phyloP scores from a whole-genome alignment of 73 alveolate species.

The Paramecium sonneborni region DNA sequence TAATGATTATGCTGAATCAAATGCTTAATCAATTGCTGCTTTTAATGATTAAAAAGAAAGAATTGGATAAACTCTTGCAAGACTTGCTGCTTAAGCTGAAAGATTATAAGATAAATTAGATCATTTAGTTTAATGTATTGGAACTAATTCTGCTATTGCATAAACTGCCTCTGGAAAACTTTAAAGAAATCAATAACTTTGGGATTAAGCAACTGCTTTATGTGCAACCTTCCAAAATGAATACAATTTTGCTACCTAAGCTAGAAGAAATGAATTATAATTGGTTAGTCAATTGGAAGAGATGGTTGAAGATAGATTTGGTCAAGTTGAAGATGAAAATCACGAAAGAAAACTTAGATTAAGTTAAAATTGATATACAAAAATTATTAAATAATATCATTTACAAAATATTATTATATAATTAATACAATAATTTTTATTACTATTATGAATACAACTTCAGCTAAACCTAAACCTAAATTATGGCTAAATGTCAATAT shows the following conservation, averaged over 20 bases:
- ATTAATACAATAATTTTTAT: background rate
- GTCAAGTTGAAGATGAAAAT: conserved; percentile 38
- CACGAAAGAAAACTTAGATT: background rate
- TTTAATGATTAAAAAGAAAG: conserved; percentile 42
- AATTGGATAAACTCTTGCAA: background rate
- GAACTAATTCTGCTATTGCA: conserved; percentile 48
- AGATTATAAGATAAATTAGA: conserved; percentile 37
- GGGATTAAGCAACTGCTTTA: conserved; percentile 35
- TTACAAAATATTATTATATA: background rate
- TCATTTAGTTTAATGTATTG: background rate
- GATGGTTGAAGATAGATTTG: conserved; percentile 39
- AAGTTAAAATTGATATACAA: background rate
- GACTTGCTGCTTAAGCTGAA: conserved; percentile 1
- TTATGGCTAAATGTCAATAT: background rate
- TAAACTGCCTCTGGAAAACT: conserved; percentile 13
- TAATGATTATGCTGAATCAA: background rate
- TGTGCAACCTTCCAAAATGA: conserved; percentile 47
- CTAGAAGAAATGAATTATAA: conserved; percentile 9
- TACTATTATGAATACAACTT: background rate
- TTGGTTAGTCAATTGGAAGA: conserved; percentile 41
- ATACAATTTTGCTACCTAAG: conserved; percentile 29
- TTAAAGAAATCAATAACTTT: conserved; percentile 23
- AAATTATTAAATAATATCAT: background rate
- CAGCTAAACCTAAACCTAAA: background rate
- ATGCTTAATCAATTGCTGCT: conserved; percentile 44